These are phyloP conservation scores for Knoxia roxburghii DNA, from an alignment of 257 asterid genomes.

Conservation along the genomic window DNA sequence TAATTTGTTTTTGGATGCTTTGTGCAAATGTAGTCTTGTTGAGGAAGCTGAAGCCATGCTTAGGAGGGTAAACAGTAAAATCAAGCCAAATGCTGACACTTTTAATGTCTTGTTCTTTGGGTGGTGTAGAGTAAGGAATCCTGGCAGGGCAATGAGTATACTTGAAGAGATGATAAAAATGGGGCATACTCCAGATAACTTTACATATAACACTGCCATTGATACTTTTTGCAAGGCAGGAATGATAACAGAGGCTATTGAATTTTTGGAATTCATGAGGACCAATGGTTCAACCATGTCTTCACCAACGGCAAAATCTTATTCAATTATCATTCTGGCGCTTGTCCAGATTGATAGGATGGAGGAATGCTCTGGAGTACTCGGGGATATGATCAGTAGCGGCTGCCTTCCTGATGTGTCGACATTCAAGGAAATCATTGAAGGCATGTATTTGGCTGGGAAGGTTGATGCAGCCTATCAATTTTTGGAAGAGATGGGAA, in stretches of 20 bases:
- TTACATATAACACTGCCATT: constrained; percentile 77
- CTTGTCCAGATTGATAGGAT: constrained; percentile 58
- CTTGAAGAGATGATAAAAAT: constrained; percentile 70
- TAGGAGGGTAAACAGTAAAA: constrained; percentile 49
- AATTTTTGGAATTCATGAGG: constrained; percentile 75
- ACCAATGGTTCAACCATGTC: constrained; percentile 68
- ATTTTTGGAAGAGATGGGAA: constrained; percentile 78
- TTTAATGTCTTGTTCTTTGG: constrained; percentile 82
- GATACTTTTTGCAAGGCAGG: constrained; percentile 87
- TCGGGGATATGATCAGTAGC: constrained; percentile 60
- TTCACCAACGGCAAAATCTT: constrained; percentile 88
- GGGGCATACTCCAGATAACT: constrained; percentile 73
- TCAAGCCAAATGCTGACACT: constrained; percentile 69
- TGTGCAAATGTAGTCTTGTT: constrained; percentile 84
- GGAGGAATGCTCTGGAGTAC: constrained; percentile 55
- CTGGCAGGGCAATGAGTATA: constrained; percentile 54
- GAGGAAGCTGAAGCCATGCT: constrained; percentile 80
- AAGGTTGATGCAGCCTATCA: constrained; percentile 71
- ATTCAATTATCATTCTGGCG: constrained; percentile 68
- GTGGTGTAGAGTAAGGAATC: constrained; percentile 87
- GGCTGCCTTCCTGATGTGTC: constrained; percentile 95
- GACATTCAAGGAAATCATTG: constrained; percentile 76
- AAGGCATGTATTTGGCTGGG: constrained; percentile 68
- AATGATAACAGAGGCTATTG: constrained; percentile 69
- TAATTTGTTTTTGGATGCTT: constrained; percentile 71